phyloP scores from a whole-genome alignment of 2,329 filamentous ascomycete genomes.

The Neofusicoccum ribis region DNA sequence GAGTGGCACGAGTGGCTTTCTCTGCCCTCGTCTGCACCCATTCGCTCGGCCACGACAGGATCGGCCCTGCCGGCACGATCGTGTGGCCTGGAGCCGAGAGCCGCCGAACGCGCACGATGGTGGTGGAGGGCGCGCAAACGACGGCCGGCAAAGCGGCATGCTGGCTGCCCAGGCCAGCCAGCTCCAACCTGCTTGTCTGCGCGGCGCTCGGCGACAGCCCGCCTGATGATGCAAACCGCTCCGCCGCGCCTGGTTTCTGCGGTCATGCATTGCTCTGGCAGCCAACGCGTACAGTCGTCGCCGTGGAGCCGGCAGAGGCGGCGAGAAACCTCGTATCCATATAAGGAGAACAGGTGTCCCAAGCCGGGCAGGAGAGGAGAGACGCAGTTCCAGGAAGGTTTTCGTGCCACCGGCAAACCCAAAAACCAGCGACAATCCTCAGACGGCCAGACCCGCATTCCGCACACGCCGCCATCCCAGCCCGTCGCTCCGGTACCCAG shows the following conservation, averaged over 20 bases:
- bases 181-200: neutral
- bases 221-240: constrained; percentile 16
- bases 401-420: neutral
- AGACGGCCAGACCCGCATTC: constrained; percentile 7
- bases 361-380: neutral
- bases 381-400: neutral
- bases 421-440: neutral
- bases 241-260: neutral
- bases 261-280: constrained; percentile 11
- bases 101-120: neutral
- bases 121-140: neutral
- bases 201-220: constrained; percentile 2
- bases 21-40: neutral
- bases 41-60: neutral
- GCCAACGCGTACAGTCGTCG: neutral
- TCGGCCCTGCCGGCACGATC: neutral
- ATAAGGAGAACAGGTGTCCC: neutral
- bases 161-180: neutral
- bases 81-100: neutral
- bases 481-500: neutral
- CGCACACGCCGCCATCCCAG: constrained; percentile 4
- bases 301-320: neutral
- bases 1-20: neutral
- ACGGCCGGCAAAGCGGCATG: constrained; percentile 4
- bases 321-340: neutral